phyloP scores from a whole-genome alignment of 1,284 basidiomycete genomes.

The Pseudozyma tsukubaensis region DNA sequence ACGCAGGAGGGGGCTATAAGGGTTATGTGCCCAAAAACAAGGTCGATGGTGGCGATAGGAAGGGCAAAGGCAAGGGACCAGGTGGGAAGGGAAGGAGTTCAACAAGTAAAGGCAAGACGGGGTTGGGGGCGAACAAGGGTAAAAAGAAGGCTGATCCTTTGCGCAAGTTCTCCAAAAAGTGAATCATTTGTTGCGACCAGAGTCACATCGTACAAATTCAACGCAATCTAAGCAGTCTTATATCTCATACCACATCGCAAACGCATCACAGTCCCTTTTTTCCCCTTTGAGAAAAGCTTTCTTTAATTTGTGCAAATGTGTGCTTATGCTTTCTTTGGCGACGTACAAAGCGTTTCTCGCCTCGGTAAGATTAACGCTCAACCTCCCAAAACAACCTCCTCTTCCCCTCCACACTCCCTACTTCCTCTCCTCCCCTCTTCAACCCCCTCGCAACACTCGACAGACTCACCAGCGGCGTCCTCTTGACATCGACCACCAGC shows the following conservation, averaged over 20 bases:
- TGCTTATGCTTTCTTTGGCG: background rate
- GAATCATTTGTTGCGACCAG: background rate
- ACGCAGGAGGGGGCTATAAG: conserved; percentile 6
- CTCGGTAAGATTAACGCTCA: conserved; percentile 1
- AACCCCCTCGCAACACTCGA: conserved; percentile 5
- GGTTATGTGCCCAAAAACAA: conserved; percentile 44
- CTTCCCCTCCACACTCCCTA: background rate
- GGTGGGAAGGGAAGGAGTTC: conserved; percentile 14
- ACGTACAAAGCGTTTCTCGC: conserved; percentile 1
- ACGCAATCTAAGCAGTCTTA: too few relatives aligned
- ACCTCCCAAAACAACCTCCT: conserved; percentile 37
- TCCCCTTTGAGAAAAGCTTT: background rate
- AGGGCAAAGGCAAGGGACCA: conserved; percentile 2
- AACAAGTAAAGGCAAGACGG: conserved; percentile 9
- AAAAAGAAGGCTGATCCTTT: conserved; percentile 57
- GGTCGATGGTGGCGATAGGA: conserved; percentile 4
- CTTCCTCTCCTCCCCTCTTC: conserved; percentile 10
- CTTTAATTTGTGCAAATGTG: background rate
- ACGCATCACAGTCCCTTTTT: background rate
- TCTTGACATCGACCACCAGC: conserved; percentile 1
- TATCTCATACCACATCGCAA: background rate
- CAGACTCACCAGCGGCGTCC: conserved; percentile 21
- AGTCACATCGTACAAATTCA: background rate
- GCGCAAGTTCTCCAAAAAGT: conserved; percentile 54
- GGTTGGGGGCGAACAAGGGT: too few relatives aligned